phyloP scores from a whole-genome alignment of 1,284 basidiomycete species.

The Ganoderma boninense region DNA sequence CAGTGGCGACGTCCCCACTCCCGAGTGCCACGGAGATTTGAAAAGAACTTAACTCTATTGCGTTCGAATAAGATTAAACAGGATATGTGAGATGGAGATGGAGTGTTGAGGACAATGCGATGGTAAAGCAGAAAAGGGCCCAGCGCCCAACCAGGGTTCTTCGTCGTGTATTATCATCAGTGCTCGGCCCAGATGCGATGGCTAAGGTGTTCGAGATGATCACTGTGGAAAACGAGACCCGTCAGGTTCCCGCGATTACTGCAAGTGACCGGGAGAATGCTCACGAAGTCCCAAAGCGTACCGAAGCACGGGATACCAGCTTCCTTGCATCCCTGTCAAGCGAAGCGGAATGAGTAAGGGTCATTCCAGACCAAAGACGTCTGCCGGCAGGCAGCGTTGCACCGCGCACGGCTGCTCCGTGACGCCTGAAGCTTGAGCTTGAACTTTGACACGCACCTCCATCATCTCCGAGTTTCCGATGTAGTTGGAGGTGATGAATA shows the following conservation, averaged over 20 bases:
- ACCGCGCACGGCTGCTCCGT: background rate
- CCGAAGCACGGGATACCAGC: slow-evolving; percentile 76
- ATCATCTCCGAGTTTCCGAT: slow-evolving; percentile 78
- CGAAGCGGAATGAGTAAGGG: slow-evolving; percentile 17
- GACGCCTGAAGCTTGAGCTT: background rate
- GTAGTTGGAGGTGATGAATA: slow-evolving; percentile 82
- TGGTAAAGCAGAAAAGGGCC: slow-evolving; percentile 13
- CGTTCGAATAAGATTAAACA: slow-evolving; percentile 5
- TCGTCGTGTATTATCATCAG: slow-evolving; percentile 28
- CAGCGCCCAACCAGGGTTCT: slow-evolving; percentile 21
- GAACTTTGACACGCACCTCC: slow-evolving; percentile 44
- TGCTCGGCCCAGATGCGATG: slow-evolving; percentile 10
- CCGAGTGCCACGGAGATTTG: slow-evolving; percentile 1
- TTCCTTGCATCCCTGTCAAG: slow-evolving; percentile 68
- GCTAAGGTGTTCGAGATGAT: slow-evolving; percentile 11
- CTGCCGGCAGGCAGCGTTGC: background rate
- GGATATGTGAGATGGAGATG: background rate
- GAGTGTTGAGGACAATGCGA: slow-evolving; percentile 12
- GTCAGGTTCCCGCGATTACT: background rate
- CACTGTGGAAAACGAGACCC: slow-evolving; percentile 20
- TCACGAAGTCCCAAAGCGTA: slow-evolving; percentile 76
- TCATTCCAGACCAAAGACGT: background rate
- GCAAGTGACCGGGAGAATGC: slow-evolving; percentile 35
- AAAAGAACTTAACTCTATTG: slow-evolving; percentile 2
- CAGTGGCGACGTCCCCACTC: background rate